phyloP scores from a whole-genome alignment of 2,329 filamentous ascomycete species.

The Incumbomyces lentus region DNA sequence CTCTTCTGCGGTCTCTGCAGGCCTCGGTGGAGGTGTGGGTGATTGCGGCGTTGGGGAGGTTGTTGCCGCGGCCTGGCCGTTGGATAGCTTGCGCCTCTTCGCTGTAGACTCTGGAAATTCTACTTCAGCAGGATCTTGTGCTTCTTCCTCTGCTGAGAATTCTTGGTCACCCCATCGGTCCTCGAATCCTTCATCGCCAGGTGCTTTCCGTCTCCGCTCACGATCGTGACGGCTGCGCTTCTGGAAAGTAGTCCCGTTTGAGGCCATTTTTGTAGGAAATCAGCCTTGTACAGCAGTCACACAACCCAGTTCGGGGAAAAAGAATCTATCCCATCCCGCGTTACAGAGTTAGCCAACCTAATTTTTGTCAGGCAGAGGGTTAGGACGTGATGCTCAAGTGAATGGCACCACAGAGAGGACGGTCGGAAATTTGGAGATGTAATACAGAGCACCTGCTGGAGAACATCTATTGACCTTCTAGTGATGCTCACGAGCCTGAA shows the following conservation, averaged over 20 bases:
- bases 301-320: too few species aligned
- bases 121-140: conserved; percentile 41
- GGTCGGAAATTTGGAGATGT: too few species aligned
- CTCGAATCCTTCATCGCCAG: conserved; percentile 48
- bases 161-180: conserved; percentile 78
- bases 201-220: conserved; percentile 1
- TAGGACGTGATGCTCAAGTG: too few species aligned
- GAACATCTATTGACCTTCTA: too few species aligned
- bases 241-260: conserved; percentile 2
- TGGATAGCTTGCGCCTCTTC: conserved; percentile 60
- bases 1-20: conserved; percentile 47
- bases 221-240: conserved; percentile 2
- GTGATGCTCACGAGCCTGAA: too few species aligned
- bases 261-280: not conserved
- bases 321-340: too few species aligned
- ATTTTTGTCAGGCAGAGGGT: too few species aligned
- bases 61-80: conserved; percentile 29
- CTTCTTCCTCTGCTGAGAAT: conserved; percentile 37
- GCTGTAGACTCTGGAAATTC: conserved; percentile 55
- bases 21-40: conserved; percentile 33
- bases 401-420: too few species aligned
- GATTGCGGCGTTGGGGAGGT: conserved; percentile 19
- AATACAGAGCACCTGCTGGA: too few species aligned
- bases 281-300: too few species aligned
- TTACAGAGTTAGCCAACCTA: too few species aligned